Base-by-base conservation (phyloP, 75 land plant species). In the Gnetum montanum region DNA sequence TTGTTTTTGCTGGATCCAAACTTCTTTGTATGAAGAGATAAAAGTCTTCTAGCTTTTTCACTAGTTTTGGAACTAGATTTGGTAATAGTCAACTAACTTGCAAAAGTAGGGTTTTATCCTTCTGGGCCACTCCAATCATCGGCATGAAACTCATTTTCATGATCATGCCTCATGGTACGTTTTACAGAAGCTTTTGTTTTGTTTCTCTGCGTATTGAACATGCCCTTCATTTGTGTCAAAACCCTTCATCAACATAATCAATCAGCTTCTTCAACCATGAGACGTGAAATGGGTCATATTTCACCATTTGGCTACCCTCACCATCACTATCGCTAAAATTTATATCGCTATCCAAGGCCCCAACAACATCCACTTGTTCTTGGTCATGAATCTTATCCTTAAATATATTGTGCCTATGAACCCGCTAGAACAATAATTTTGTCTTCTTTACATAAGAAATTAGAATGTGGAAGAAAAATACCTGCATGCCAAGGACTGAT, bases 401-500 rank as follows among this genome's bases (percentile, higher is more conserved):
- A 74, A 95, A 95, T 57, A 90, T 95, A 75, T 86, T 95, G 25
- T 88, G 85, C 98, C n/a, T n/a, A n/a, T n/a, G n/a, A n/a, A n/a
- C n/a, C n/a, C n/a, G n/a, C n/a, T n/a, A n/a, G n/a, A n/a, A n/a
- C n/a, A n/a, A n/a, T n/a, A n/a, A n/a, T n/a, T n/a, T n/a, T n/a
- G n/a, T n/a, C n/a, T n/a, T n/a, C n/a, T n/a, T n/a, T n/a, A n/a
- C n/a, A n/a, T n/a, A n/a, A n/a, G n/a, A n/a, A n/a, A n/a, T n/a
- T n/a, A n/a, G 34, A 34, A 12, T 54, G 13, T 8, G 11, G 16
- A 23, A 20, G 4, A 64, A 59, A 46, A 11, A 61, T 77, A 74
- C 98, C 85, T 95, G 99, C 92, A 90, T 90, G 62, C 99, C 99
- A 43, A 92, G 86, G n/a, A 95, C 88, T 41, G 99, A 95, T 60